Evolutionary conservation across 1,284 basidiomycete species (phyloP).

Genomic region (Pseudozyma thailandica): DNA sequence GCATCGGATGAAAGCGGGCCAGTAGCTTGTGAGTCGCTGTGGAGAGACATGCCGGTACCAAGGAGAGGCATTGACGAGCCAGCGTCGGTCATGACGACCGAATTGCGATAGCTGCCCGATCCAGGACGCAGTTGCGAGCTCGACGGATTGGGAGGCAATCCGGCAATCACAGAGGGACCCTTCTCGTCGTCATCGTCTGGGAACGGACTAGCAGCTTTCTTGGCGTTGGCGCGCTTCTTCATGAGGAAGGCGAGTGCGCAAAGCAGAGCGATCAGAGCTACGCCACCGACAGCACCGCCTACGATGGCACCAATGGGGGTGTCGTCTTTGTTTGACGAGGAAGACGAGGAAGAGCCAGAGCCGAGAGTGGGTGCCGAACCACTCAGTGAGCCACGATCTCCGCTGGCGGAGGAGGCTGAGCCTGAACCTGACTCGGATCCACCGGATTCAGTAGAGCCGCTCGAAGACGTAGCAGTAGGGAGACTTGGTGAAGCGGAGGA

Average conservation of each 20-base stretch:
- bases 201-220: constrained; percentile 25
- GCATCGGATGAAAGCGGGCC: constrained; percentile 9
- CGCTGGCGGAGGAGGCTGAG: background rate
- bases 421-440: too few relatives aligned
- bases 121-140: constrained; percentile 16
- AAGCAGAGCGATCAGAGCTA: constrained; percentile 17
- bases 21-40: constrained; percentile 16
- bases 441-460: background rate
- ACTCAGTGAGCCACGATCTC: background rate
- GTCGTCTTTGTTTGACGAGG: constrained; percentile 7
- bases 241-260: constrained; percentile 16
- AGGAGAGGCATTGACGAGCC: constrained; percentile 27
- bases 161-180: constrained; percentile 30
- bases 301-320: constrained; percentile 31
- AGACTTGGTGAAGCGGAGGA: background rate
- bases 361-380: background rate
- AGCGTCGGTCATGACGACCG: constrained; percentile 28
- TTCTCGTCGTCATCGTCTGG: constrained; percentile 24
- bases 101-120: constrained; percentile 27
- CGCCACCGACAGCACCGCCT: constrained; percentile 29
- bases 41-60: constrained; percentile 10
- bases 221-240: constrained; percentile 17
- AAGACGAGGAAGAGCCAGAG: constrained; percentile 6
- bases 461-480: constrained; percentile 1
- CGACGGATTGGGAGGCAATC: constrained; percentile 28